These are phyloP conservation scores for Aspergillus tubingensis DNA, from an alignment of 2,329 filamentous ascomycete genomes.

Conservation along the genomic window DNA sequence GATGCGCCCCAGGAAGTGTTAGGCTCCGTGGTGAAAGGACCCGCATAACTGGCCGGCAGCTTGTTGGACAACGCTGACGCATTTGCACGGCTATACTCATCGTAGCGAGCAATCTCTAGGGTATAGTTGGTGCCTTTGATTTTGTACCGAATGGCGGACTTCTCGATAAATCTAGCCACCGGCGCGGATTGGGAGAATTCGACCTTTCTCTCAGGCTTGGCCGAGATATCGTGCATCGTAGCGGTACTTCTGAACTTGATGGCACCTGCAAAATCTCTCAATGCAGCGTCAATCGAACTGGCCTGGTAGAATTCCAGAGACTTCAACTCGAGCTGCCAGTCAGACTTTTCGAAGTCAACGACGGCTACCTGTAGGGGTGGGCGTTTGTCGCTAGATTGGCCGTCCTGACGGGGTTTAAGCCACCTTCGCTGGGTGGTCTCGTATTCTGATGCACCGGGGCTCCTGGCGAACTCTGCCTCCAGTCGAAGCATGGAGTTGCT, in stretches of 20 bases:
- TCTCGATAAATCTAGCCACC: conserved; percentile 40
- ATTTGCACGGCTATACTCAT: conserved; percentile 33
- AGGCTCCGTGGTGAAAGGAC: conserved; percentile 25
- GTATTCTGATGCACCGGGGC: conserved; percentile 32
- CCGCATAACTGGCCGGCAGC: conserved; percentile 3
- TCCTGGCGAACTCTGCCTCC: conserved; percentile 39
- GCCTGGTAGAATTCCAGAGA: conserved; percentile 39
- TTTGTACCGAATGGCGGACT: conserved; percentile 41
- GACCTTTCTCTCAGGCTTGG: conserved; percentile 31
- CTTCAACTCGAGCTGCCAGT: conserved; percentile 47
- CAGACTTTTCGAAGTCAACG: conserved; percentile 41
- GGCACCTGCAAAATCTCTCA: conserved; percentile 33
- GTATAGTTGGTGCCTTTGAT: conserved; percentile 44
- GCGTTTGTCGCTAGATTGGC: conserved; percentile 23
- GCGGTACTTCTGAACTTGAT: conserved; percentile 28
- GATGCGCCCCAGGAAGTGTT: conserved; percentile 42
- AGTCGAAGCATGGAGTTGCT: conserved; percentile 37
- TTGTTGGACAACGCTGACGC: conserved; percentile 17
- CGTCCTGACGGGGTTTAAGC: conserved; percentile 32
- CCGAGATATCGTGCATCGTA: conserved; percentile 25
- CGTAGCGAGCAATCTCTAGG: conserved; percentile 48
- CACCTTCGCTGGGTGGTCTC: conserved; percentile 39
- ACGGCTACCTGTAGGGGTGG: conserved; percentile 39
- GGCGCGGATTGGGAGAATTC: conserved; percentile 29
- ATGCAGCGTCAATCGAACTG: conserved; percentile 27